phyloP scores from a whole-genome alignment of 768 basidiomycete species.

The Pleurotus citrinopileatus region DNA sequence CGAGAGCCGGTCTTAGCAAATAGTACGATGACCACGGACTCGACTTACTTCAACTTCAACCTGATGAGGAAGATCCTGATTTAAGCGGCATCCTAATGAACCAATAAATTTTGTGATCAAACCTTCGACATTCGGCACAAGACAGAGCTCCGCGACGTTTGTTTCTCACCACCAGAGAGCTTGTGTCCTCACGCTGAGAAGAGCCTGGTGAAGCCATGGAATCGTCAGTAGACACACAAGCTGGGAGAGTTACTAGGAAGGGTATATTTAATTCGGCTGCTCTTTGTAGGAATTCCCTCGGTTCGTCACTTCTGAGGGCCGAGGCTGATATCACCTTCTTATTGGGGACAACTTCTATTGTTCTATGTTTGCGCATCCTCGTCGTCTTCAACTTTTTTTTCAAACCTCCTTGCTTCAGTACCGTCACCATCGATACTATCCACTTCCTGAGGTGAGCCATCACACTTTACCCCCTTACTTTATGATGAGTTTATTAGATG shows the following conservation, averaged over 20 bases:
- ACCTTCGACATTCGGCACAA: slow-evolving; percentile 73
- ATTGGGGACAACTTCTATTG: background rate
- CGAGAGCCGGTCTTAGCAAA: slow-evolving; percentile 12
- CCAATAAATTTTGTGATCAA: slow-evolving; percentile 12
- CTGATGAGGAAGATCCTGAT: slow-evolving; percentile 28
- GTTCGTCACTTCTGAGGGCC: background rate
- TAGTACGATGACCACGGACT: slow-evolving; percentile 11
- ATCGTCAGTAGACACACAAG: slow-evolving; percentile 5
- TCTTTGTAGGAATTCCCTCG: slow-evolving; percentile 8
- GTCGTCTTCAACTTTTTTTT: background rate
- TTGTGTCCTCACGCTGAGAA: slow-evolving; percentile 12
- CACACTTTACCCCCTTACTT: slow-evolving; percentile 14
- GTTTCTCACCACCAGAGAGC: slow-evolving; percentile 32
- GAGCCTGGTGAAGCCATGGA: slow-evolving; percentile 20
- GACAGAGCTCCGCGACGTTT: slow-evolving; percentile 58
- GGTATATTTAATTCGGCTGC: background rate
- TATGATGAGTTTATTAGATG: slow-evolving; percentile 49
- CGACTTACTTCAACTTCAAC: slow-evolving; percentile 62
- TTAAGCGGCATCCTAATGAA: slow-evolving; percentile 8
- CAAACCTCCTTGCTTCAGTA: background rate
- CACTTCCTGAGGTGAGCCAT: slow-evolving; percentile 20
- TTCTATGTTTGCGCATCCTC: slow-evolving; percentile 2
- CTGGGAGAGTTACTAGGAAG: slow-evolving; percentile 9
- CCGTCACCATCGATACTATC: slow-evolving; percentile 12
- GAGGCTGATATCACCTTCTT: background rate